Base-by-base conservation (phyloP, 176 grass and related monocot genomes). In the Panicum miliaceum region DNA sequence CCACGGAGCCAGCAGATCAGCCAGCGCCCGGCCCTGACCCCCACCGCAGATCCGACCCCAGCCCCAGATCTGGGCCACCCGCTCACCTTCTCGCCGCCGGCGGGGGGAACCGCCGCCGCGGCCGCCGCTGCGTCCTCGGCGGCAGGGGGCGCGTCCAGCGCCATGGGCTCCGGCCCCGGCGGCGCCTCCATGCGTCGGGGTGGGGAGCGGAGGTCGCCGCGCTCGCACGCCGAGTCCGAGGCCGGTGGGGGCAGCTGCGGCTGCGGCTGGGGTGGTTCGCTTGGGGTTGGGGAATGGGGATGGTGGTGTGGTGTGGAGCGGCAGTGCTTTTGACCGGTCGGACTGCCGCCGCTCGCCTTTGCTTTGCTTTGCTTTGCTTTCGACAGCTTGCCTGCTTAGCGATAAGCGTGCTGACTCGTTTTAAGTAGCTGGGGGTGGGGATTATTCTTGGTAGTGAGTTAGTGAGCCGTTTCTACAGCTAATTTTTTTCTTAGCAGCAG, bases 241-340 rank as follows among this genome's bases (percentile, higher is more conserved):
- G 6, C 36, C 3, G 52, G 74, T 3, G 61, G 86, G 42, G 1
- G 79, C 45, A 9, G 36, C 47, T 41, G 38, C 48, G 6, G 8
- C 45, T 51, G 73, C 78, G 12, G 70, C 69, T 64, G 13, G 50
- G 32, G 58, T 22, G 59, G 62, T 63, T 76, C 27, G 56, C 36
- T 80, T 58, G 54, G 40, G 71, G 54, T 50, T 54, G 48, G 14
- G 70, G 42, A 25, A 29, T 4, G 43, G 43, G 25, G 76, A 75
- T 25, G 87, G 32, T 62, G 79, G 45, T 47, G 45, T 47, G 45
- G 63, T 13, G 76, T 34, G 46, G 71, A 42, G 86, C 72, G 18
- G 70, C 60, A 29, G 79, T 42, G 86, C 88, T 89, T 89, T 89
- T 89, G 88, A 89, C 79, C 65, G 79, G 79, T 82, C 79, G 65